Base-by-base conservation (phyloP, 2,329 filamentous ascomycete species). In the Sordariomycetes sp. region DNA sequence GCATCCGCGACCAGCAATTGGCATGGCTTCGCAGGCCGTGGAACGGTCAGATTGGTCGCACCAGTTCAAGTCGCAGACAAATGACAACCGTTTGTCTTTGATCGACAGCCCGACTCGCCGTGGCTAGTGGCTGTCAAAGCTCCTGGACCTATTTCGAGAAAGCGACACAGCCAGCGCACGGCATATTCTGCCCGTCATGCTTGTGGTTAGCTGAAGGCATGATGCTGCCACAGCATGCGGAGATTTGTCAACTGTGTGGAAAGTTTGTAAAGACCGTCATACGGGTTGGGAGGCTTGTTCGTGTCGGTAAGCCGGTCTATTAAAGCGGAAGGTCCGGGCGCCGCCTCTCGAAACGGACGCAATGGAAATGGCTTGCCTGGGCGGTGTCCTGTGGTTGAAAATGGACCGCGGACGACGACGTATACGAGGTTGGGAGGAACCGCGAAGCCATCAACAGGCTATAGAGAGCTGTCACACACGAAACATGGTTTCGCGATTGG, bases 1-100 rank as follows among this genome's bases (percentile, higher is more conserved):
- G 8, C 27, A 11, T 29, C 8, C 10, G 27, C 8, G 8, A n/a
- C n/a, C n/a, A n/a, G 27, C 9, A 16, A 8, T 29, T 11, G 8
- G 26, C 15, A 16, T 9, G 10, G 26, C 26, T 9, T 8, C 8
- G 26, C 14, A 8, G 9, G 10, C 15, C 15, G 28, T 15, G 15
- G 11, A 14, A 17, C 28, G 8, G 28, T 15, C 12, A 20, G 8
- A 32, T 32, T 32, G 30, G 30, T 32, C 20, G 30, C 20, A 32
- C 30, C 20, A 12, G 20, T 11, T 17, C 11, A 32, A 20, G 15
- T 15, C 15, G 30, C 8, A 32, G 30, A 15, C 30, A 23, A 32
- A 32, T 32, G 30, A 21, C 18, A 11, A 15, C 27, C 10, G 27
- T 8, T 15, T 16, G 27, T 29, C 15, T 29, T n/a, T 9, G 23